Conservation (phyloP, 768 basidiomycete genomes). For the Multifurca ochricompacta region DNA sequence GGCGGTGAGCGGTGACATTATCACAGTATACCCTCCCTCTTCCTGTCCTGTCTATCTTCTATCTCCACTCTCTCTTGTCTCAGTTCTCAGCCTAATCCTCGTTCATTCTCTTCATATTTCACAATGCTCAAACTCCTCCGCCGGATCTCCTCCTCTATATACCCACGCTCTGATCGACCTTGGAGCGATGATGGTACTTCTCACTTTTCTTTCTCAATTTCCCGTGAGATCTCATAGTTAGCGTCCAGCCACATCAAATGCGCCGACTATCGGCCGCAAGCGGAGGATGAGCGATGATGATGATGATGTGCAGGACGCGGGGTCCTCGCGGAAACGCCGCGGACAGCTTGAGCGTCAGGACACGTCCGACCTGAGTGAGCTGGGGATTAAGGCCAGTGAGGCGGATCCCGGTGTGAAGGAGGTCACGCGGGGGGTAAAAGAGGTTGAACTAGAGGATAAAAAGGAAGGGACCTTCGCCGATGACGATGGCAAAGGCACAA, state of each 20-base stretch:
- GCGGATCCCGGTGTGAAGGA: slow-evolving; percentile 51
- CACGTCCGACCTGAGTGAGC: slow-evolving; percentile 23
- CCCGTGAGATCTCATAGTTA: slow-evolving; percentile 2
- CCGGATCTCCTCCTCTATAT: slow-evolving; percentile 60
- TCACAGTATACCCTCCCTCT: neutral
- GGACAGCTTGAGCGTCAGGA: slow-evolving; percentile 16
- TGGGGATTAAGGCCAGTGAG: slow-evolving; percentile 30
- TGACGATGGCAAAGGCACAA: slow-evolving; percentile 4
- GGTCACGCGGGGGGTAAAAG: slow-evolving; percentile 61
- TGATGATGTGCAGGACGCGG: slow-evolving; percentile 24
- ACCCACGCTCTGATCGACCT: slow-evolving; percentile 64
- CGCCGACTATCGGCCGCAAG: slow-evolving; percentile 60
- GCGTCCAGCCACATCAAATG: slow-evolving; percentile 60
- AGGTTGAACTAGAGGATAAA: slow-evolving; percentile 52
- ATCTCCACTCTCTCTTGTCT: no score
- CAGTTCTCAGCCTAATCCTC: neutral
- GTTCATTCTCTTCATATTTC: neutral
- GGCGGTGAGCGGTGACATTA: no score
- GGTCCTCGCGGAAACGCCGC: slow-evolving; percentile 21
- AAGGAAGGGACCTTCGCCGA: slow-evolving; percentile 2
- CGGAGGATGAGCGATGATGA: slow-evolving; percentile 45
- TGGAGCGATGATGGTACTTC: slow-evolving; percentile 63
- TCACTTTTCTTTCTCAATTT: slow-evolving; percentile 5
- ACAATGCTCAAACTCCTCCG: slow-evolving; percentile 64
- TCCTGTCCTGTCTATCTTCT: neutral